These are phyloP conservation scores for Sporobolomyces roseus DNA, from an alignment of 768 basidiomycete genomes.

Conservation along the genomic window DNA sequence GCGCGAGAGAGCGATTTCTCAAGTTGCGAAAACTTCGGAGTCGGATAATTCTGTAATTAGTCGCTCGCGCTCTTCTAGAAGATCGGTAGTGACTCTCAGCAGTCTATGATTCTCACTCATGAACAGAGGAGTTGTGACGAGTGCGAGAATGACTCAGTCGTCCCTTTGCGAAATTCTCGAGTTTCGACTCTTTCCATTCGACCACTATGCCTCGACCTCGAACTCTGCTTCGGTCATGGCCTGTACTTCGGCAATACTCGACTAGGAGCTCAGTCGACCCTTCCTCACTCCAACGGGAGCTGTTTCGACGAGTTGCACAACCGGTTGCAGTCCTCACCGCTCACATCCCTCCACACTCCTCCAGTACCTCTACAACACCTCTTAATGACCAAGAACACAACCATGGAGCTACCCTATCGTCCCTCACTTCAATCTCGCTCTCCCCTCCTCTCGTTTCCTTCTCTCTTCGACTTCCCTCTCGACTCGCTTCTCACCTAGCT, in stretches of 20 bases:
- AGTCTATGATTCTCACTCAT: too few species aligned
- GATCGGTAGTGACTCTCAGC: too few species aligned
- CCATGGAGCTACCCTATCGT: slow-evolving; percentile 91
- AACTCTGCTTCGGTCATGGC: slow-evolving; percentile 15
- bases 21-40: too few species aligned
- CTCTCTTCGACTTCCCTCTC: slow-evolving; percentile 80
- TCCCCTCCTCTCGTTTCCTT: slow-evolving; percentile 87
- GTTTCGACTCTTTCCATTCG: neutral
- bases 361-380: neutral
- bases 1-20: too few species aligned
- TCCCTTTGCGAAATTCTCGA: neutral
- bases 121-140: too few species aligned
- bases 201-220: slow-evolving; percentile 21
- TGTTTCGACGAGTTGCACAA: slow-evolving; percentile 59
- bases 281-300: slow-evolving; percentile 43
- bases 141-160: too few species aligned
- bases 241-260: slow-evolving; percentile 6
- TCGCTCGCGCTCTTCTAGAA: too few species aligned
- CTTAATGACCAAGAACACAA: slow-evolving; percentile 48
- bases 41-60: too few species aligned
- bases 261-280: neutral
- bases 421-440: slow-evolving; percentile 86
- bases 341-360: slow-evolving; percentile 51
- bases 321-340: slow-evolving; percentile 82
- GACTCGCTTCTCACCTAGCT: slow-evolving; percentile 61